Base-by-base conservation (phyloP, 2,329 filamentous ascomycete species). In the Seiridium unicorne region DNA sequence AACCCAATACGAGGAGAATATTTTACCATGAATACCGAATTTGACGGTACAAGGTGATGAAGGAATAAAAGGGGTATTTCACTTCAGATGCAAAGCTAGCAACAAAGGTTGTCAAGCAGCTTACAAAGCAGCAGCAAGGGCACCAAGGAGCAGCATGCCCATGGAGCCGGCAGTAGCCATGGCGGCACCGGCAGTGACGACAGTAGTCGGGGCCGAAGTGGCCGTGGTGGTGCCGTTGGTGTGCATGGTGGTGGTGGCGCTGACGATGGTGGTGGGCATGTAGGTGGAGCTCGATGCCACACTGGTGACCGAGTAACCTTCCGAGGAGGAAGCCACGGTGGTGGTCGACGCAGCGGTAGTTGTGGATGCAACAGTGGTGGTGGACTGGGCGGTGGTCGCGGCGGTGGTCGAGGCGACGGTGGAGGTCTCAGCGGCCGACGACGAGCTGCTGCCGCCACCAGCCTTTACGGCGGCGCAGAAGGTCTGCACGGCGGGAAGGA, bases 401-500 rank as follows among this genome's bases (percentile, higher is more conserved):
- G 60, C 13, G 10, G 44, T 26, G 53, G 13, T 51, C 18, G 18
- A 26, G 34, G 36, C 10, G 35, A 51, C 58, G 40, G 51, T 31
- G 44, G 11, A 35, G 5, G 51, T 13, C 34, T 44, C 35, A 34
- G 51, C 32, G 13, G 58, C 18, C 44, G 60, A 36, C 11, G 40
- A 34, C 10, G 4, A n/a, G 4, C 55, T 55, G 7, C 61, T 55
- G 46, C 42, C 36, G 26, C 58, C 59, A 10, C 60, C 66, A 44
- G 59, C 60, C 48, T 61, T 56, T 49, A 67, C 65, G 8, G 65
- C 63, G 4, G 35, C 13, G 57, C 67, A 69, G 62, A 70, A 67
- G 9, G 38, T 13, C 49, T 63, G 49, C 18, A 68, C 61, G 34
- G 66, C 66, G 8, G 67, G 68, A 42, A 70, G 59, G 36, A 70